Conservation (phyloP, 768 basidiomycete genomes). For the Mycena metata region DNA sequence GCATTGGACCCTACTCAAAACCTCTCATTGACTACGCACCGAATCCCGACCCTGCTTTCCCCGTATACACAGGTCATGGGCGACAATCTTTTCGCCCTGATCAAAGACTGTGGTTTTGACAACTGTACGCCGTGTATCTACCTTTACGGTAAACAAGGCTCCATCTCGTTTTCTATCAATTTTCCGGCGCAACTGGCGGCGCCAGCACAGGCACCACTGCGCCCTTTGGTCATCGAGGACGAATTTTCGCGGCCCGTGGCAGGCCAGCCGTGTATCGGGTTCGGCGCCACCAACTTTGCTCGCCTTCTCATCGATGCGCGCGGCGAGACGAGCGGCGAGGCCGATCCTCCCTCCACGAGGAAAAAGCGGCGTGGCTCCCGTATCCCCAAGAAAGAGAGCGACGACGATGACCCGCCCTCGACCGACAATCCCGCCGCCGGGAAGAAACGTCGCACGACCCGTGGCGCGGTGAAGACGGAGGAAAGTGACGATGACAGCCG, state of each 20-base stretch:
- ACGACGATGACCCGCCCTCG: no score
- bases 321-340: neutral
- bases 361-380: no score
- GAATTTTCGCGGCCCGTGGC: neutral
- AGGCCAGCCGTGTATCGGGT: neutral
- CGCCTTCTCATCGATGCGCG: neutral
- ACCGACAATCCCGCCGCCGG: neutral
- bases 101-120: conserved; percentile 32
- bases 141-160: no score
- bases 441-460: neutral
- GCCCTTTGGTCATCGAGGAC: neutral
- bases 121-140: neutral
- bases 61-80: neutral
- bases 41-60: neutral
- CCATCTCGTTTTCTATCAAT: neutral
- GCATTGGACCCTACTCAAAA: neutral
- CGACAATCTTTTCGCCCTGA: conserved; percentile 34
- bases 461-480: neutral
- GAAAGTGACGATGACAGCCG: neutral
- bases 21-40: neutral
- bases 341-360: no score
- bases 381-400: no score
- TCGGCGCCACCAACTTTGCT: conserved; percentile 5
- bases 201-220: neutral
- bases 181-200: neutral